Evolutionary conservation across 768 basidiomycete genomes (phyloP).

Genomic region (Lentinula raphanica): DNA sequence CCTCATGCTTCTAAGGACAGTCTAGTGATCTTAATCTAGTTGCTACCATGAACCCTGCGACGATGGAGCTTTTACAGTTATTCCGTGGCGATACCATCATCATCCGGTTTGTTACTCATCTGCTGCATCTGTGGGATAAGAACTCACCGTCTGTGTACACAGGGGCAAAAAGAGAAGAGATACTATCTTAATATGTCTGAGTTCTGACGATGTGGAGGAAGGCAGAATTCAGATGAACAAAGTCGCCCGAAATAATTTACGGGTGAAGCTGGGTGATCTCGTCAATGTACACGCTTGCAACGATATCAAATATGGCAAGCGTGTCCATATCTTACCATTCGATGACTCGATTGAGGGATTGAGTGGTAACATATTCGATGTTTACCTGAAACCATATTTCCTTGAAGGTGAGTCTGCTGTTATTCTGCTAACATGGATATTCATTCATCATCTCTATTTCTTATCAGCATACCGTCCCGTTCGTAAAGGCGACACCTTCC

Average conservation of each 20-base stretch:
- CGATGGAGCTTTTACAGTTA: conserved; percentile 89
- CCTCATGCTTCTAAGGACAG: conserved; percentile 5
- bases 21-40: conserved; percentile 40
- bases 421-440: too few species aligned
- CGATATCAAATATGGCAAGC: conserved; percentile 99
- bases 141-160: conserved; percentile 5
- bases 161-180: conserved; percentile 98
- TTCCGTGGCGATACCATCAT: conserved; percentile 98
- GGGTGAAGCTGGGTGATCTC: conserved; percentile 95
- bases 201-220: conserved; percentile 95
- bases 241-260: conserved; percentile 98
- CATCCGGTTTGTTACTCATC: conserved; percentile 62
- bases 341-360: conserved; percentile 98
- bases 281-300: conserved; percentile 94
- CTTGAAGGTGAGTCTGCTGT: conserved; percentile 70
- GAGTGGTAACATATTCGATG: conserved; percentile 97
- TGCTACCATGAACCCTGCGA: conserved; percentile 91
- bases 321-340: conserved; percentile 94
- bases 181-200: conserved; percentile 94
- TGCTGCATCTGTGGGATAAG: conserved; percentile 1
- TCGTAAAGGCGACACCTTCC: conserved; percentile 98
- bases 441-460: not conserved
- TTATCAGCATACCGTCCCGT: conserved; percentile 82
- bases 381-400: conserved; percentile 99
- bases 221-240: conserved; percentile 99